Conservation (phyloP, 2,329 filamentous ascomycete genomes). For the Phoma sp. region DNA sequence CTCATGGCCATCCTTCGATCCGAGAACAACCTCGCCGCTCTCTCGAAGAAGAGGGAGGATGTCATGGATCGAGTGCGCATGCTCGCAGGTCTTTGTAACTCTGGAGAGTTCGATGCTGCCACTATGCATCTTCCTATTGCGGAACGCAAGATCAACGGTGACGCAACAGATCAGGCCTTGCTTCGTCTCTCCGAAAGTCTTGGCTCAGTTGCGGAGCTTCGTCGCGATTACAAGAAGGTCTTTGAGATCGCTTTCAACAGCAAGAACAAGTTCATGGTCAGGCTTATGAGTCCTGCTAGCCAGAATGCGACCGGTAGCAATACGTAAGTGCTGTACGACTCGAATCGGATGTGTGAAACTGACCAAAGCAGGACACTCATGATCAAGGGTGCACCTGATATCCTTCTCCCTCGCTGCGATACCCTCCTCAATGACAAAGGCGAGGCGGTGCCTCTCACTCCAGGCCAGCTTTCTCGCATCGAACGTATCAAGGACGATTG, state of each 20-base stretch:
- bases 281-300: slow-evolving; percentile 58
- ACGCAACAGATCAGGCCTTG: slow-evolving; percentile 79
- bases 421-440: slow-evolving; percentile 65
- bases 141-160: slow-evolving; percentile 72
- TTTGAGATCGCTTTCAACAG: slow-evolving; percentile 75
- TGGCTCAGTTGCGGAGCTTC: slow-evolving; percentile 65
- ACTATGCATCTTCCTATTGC: slow-evolving; percentile 66
- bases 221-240: slow-evolving; percentile 68
- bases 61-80: slow-evolving; percentile 63
- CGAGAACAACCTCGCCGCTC: slow-evolving; percentile 47
- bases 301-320: slow-evolving; percentile 39
- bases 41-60: slow-evolving; percentile 35
- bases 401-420: slow-evolving; percentile 70
- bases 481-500: slow-evolving; percentile 71
- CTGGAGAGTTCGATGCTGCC: slow-evolving; percentile 74
- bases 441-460: slow-evolving; percentile 57
- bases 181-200: slow-evolving; percentile 74
- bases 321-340: slow-evolving; percentile 20
- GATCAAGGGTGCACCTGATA: slow-evolving; percentile 82
- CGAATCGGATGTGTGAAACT: slow-evolving; percentile 5
- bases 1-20: slow-evolving; percentile 35
- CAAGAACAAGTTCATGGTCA: slow-evolving; percentile 84
- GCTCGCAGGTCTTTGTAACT: slow-evolving; percentile 74
- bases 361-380: slow-evolving; percentile 59
- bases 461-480: slow-evolving; percentile 55